phyloP scores from a whole-genome alignment of 2,329 filamentous ascomycete species.

The Cladophialophora psammophila region DNA sequence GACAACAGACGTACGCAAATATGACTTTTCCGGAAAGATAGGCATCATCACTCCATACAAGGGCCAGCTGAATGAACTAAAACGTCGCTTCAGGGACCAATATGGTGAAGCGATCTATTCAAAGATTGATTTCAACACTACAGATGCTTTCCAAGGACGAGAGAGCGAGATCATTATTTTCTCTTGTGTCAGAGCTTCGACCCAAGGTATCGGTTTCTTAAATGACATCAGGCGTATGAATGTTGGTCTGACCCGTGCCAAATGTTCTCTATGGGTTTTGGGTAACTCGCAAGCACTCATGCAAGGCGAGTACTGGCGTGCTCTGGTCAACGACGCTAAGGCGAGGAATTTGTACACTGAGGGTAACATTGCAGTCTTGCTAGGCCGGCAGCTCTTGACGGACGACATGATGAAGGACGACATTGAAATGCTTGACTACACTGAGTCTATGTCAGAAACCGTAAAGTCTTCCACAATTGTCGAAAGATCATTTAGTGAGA shows the following conservation, averaged over 20 bases:
- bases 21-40: slow-evolving; percentile 80
- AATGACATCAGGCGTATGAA: slow-evolving; percentile 99
- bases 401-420: slow-evolving; percentile 51
- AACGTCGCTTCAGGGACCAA: slow-evolving; percentile 71
- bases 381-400: slow-evolving; percentile 61
- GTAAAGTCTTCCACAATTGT: slow-evolving; percentile 5
- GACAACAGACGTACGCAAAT: slow-evolving; percentile 71
- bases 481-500: slow-evolving; percentile 2
- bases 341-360: slow-evolving; percentile 77
- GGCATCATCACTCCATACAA: slow-evolving; percentile 99
- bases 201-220: slow-evolving; percentile 97
- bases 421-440: slow-evolving; percentile 52
- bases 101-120: slow-evolving; percentile 80
- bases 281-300: slow-evolving; percentile 87
- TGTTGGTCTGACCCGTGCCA: slow-evolving; percentile 94
- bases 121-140: slow-evolving; percentile 95
- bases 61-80: slow-evolving; percentile 83
- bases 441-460: slow-evolving; percentile 17
- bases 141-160: slow-evolving; percentile 95
- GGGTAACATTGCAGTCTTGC: slow-evolving; percentile 65
- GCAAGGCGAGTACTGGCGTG: slow-evolving; percentile 89
- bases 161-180: slow-evolving; percentile 99
- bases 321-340: slow-evolving; percentile 82
- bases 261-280: slow-evolving; percentile 94
- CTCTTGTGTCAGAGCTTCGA: slow-evolving; percentile 92